phyloP scores from a whole-genome alignment of 1,284 basidiomycete genomes.

The Puccinia sorghi region DNA sequence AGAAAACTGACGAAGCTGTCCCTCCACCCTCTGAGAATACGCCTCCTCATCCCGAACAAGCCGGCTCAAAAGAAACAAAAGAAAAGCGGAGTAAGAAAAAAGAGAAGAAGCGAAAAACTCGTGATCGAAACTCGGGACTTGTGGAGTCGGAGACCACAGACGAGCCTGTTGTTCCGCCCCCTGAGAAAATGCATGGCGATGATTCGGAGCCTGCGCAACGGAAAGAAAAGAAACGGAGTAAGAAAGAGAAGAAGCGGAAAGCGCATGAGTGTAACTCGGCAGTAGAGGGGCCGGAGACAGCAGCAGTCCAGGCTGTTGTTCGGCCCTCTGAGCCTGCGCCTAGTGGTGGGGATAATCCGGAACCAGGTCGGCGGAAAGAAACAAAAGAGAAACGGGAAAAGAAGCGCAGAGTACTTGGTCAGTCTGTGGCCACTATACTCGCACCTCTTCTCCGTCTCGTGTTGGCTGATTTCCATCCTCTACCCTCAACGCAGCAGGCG shows the following conservation, averaged over 20 bases:
- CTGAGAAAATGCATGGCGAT: not conserved
- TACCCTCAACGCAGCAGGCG: too few species aligned
- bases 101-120: constrained; percentile 11
- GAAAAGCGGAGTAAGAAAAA: constrained; percentile 6
- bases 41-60: not conserved
- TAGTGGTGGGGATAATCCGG: not conserved
- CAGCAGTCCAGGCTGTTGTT: too few species aligned
- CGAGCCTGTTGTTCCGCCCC: too few species aligned
- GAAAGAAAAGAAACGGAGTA: not conserved
- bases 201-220: not conserved
- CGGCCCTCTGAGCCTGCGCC: not conserved
- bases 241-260: constrained; percentile 19
- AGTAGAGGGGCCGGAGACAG: not conserved
- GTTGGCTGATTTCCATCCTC: too few species aligned
- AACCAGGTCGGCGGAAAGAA: not conserved
- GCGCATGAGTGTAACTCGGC: not conserved
- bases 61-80: not conserved
- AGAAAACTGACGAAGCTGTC: not conserved
- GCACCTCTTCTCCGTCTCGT: too few species aligned
- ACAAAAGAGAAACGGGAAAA: constrained; percentile 1
- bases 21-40: not conserved
- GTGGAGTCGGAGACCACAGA: not conserved
- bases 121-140: not conserved
- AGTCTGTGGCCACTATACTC: too few species aligned
- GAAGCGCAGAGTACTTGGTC: not conserved